Evolutionary conservation across 2,329 filamentous ascomycete genomes (phyloP), one percentile per base, ranked within the genome.

Genomic region (Coniochaeta prunicola): DNA sequence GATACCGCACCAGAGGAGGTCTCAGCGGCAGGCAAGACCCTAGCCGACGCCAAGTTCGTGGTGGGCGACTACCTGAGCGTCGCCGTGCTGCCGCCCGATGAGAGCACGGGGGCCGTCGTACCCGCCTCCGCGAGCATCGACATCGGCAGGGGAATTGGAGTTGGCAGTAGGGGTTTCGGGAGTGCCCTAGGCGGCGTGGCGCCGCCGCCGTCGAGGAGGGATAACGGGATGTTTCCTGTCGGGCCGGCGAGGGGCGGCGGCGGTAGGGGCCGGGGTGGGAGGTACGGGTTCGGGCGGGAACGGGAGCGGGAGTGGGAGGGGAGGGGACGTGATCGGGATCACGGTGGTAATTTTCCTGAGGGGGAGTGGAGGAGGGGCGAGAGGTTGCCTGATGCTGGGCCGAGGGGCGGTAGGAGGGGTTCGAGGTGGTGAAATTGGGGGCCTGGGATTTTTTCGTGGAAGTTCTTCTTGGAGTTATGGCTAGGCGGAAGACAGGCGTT

Each of bases 31-130:
- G 80, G 86, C 30, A 93, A 88, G 75, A 92, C 90, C 9, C 74
- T 97, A 33, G 80, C 80, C 38, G 90, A 96, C 58, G 86, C 84
- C 34, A 83, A 88, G 24, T 96, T 96, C 67, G 88, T 96, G 12
- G 88, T 94, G 62, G 93, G 93, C 0, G 93, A 97, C 72, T 96
- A 89, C 69, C 80, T 97, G 42, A 88, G 88, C 59, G 93, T 90
- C 70, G 90, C 91, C 5, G 86, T 96, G 60, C 77, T 93, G 59
- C 87, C 90, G 45, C 90, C 91, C 0, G 75, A 89, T 28, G 76
- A 83, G 33, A 88, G 93, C 10, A 68, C 67, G 69, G 92, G 92
- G 0, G 83, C 83, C 33, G 86, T 96, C 40, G 86, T 87, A 48
- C 84, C 89, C 6, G 45, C 45, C 10, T 3, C 17, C 24, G 53